A percentile compares a stretch with the other conserved stretches of the same genome.
Conservation (phyloP, 768 basidiomycete species). For the Rhizopogon vesiculosus region DNA sequence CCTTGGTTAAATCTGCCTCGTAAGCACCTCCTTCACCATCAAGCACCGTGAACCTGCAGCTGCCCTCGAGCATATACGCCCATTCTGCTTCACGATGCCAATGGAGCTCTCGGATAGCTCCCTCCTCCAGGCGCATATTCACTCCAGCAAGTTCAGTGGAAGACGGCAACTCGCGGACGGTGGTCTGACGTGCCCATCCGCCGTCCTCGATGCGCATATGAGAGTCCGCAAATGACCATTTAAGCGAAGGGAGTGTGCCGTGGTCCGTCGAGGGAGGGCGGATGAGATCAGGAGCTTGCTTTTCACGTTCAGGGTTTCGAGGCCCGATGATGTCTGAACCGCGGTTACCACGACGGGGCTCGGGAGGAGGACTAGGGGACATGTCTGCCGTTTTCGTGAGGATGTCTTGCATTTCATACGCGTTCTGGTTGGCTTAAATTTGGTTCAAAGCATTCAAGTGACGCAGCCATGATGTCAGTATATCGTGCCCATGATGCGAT, state of each 20-base stretch:
- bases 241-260: conserved; percentile 29
- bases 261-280: conserved; percentile 49
- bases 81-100: conserved; percentile 31
- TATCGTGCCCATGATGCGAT: too few relatives aligned
- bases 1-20: conserved; percentile 2
- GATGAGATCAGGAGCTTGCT: conserved; percentile 48
- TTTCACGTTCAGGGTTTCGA: conserved; percentile 42
- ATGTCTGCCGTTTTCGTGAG: conserved; percentile 12
- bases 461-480: too few relatives aligned
- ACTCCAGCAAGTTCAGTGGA: conserved; percentile 20
- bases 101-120: conserved; percentile 31
- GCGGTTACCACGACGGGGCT: conserved; percentile 35
- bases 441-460: too few relatives aligned
- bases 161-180: conserved; percentile 19
- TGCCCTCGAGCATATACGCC: conserved; percentile 43
- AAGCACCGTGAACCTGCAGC: neutral
- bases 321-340: conserved; percentile 47
- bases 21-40: conserved; percentile 2
- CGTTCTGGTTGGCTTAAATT: conserved; percentile 6
- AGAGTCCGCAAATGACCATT: conserved; percentile 52
- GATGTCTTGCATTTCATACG: conserved; percentile 14
- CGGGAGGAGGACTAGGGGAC: conserved; percentile 11
- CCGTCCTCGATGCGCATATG: conserved; percentile 48
- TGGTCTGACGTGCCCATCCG: conserved; percentile 57
- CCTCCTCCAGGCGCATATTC: conserved; percentile 27